A percentile compares a stretch with the other conserved stretches of the same genome.
Evolutionary conservation across 2,329 filamentous ascomycete genomes (phyloP).

Genomic region (Trichoderma cornu-damae): DNA sequence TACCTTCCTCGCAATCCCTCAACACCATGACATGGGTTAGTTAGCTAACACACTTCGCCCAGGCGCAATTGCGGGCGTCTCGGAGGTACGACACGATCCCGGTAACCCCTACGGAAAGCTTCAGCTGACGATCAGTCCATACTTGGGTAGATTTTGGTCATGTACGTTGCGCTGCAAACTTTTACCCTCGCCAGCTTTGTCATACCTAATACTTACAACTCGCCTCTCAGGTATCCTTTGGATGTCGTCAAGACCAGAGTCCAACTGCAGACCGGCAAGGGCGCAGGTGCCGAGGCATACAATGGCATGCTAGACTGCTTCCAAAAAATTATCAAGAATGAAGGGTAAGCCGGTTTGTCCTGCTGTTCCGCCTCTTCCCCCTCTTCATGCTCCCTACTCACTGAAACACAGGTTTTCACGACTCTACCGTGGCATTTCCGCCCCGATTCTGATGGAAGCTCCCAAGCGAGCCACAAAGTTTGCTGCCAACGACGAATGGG

Average conservation of each 20-base stretch:
- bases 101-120: background rate
- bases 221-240: constrained; percentile 75
- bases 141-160: constrained; percentile 72
- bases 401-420: constrained; percentile 63
- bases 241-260: constrained; percentile 98
- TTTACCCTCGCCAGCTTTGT: background rate
- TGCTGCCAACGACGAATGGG: constrained; percentile 98
- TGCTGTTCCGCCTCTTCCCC: constrained; percentile 8
- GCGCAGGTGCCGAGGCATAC: constrained; percentile 74
- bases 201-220: constrained; percentile 20
- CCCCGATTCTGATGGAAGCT: constrained; percentile 96
- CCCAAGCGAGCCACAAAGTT: constrained; percentile 95
- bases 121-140: background rate
- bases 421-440: constrained; percentile 90
- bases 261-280: constrained; percentile 76
- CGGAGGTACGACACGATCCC: constrained; percentile 60
- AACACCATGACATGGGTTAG: background rate
- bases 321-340: constrained; percentile 90
- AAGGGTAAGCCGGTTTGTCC: constrained; percentile 63
- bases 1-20: constrained; percentile 16
- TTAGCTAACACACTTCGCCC: constrained; percentile 19
- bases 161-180: constrained; percentile 49
- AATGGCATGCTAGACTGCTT: constrained; percentile 98
- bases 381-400: constrained; percentile 22
- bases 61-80: constrained; percentile 95